A percentile compares a stretch with the other conserved stretches of the same genome.
phyloP scores from a whole-genome alignment of 371 early-diverging fungal species.

The Mucor racemosus region DNA sequence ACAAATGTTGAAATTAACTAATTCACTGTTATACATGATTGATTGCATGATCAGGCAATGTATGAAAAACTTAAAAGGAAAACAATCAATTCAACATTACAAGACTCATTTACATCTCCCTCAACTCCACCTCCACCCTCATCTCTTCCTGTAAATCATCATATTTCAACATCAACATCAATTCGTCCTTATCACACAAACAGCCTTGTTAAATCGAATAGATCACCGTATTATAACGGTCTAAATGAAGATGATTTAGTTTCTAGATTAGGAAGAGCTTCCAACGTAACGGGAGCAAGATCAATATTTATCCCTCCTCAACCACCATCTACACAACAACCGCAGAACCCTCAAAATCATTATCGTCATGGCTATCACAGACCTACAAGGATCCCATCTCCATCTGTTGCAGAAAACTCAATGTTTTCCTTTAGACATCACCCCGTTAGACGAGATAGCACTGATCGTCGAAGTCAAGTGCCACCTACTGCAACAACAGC shows the following conservation, averaged over 20 bases:
- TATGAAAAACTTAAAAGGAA: constrained; percentile 66
- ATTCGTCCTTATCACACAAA: background rate
- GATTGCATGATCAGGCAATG: constrained; percentile 38
- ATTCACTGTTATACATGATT: too few species aligned
- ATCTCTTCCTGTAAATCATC: background rate
- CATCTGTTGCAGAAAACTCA: background rate
- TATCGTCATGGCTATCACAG: background rate
- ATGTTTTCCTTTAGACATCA: background rate
- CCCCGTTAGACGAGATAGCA: background rate
- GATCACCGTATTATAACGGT: background rate
- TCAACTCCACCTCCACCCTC: background rate
- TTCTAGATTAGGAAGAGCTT: background rate
- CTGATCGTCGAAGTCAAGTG: background rate
- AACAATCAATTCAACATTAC: constrained; percentile 40
- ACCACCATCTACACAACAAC: background rate
- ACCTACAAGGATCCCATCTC: constrained; percentile 14
- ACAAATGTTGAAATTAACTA: background rate
- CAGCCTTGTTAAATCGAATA: background rate
- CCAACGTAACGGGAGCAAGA: background rate
- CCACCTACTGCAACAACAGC: background rate
- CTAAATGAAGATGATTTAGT: background rate
- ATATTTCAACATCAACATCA: background rate
- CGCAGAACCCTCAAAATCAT: background rate
- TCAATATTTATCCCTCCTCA: background rate
- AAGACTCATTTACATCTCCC: background rate